Evolutionary conservation across 139 green algal species (phyloP).

Genomic region (Chlamydomonas applanata): DNA sequence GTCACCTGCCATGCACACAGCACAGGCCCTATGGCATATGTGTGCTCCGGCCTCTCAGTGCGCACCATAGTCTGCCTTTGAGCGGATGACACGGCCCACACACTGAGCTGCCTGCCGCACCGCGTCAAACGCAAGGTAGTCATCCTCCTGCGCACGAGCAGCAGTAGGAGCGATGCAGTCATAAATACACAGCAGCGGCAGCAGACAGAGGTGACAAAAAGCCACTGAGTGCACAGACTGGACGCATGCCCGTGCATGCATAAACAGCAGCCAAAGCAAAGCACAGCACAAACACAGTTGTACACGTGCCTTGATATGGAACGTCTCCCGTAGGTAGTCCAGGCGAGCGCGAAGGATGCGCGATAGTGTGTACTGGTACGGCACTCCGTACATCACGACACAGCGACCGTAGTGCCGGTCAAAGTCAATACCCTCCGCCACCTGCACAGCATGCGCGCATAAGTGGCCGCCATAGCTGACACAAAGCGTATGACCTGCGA

Average conservation of each 20-base stretch:
- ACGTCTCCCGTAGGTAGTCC: constrained; percentile 92
- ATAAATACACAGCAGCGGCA: neutral
- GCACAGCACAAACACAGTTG: no score
- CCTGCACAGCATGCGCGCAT: constrained; percentile 31
- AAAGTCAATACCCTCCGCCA: constrained; percentile 99
- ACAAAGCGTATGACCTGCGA: no score
- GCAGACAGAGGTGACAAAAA: neutral
- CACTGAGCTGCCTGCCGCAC: constrained; percentile 96
- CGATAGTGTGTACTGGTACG: constrained; percentile 92
- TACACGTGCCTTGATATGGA: constrained; percentile 53
- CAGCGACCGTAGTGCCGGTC: constrained; percentile 74
- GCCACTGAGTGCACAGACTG: neutral
- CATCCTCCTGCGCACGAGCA: constrained; percentile 77
- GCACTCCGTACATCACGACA: constrained; percentile 98
- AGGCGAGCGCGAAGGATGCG: constrained; percentile 85
- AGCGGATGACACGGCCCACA: constrained; percentile 96
- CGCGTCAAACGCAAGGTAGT: constrained; percentile 98
- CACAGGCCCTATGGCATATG: neutral
- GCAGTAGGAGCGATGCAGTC: neutral
- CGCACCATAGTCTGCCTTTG: constrained; percentile 81
- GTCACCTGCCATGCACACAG: neutral
- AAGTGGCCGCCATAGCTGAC: no score
- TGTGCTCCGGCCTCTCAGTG: neutral
- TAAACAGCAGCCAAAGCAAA: neutral
- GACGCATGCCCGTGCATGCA: neutral